Evolutionary conservation across 164 flowering plant genomes (phyloP), one percentile per base, ranked within the genome.

Genomic region (Kingdonia uniflora): DNA sequence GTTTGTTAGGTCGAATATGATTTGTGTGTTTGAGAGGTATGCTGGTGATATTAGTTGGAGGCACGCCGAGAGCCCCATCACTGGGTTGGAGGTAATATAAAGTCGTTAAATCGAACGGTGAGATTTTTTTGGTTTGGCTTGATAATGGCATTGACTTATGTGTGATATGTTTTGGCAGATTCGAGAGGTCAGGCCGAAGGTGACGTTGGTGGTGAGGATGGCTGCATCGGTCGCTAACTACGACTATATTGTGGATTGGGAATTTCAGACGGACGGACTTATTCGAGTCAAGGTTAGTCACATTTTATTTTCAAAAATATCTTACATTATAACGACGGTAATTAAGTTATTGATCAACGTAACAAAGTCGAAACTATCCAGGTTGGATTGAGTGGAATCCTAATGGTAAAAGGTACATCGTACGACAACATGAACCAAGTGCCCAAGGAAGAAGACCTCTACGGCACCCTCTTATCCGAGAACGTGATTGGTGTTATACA

Each of bases 141-240:
- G 13, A 37, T 37, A 7, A 7, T 37, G 7, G n/a, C 0, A 37
- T 13, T 0, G 40, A 37, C 13, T 7, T 13, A 37, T 37, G 7
- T 38, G 16, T 23, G 5, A 0, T 53, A 5, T 47, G 11, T 25
- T n/a, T 42, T 8, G 48, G 63, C 72, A 87, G 96, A 74, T 82
- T 19, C 65, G 76, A 0, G 96, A 84, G 62, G 87, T 57, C 35
- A 77, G 96, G 70, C 90, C 90, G 45, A 84, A 92, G 72, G 96
- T 92, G 78, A 92, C 89, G 10, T 59, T 88, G 26, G 96, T 92
- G 76, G 96, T 71, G 14, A 66, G 98, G 21, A 85, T 92, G 96
- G 96, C 87, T 17, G 96, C 96, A 16, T 82, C 98, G 1, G 94
- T 92, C 0, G 96, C 82, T 0, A 92, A 92, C 73, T 92, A 92